Base-by-base conservation (phyloP, 2,329 filamentous ascomycete genomes). In the Fonsecaea nubica region DNA sequence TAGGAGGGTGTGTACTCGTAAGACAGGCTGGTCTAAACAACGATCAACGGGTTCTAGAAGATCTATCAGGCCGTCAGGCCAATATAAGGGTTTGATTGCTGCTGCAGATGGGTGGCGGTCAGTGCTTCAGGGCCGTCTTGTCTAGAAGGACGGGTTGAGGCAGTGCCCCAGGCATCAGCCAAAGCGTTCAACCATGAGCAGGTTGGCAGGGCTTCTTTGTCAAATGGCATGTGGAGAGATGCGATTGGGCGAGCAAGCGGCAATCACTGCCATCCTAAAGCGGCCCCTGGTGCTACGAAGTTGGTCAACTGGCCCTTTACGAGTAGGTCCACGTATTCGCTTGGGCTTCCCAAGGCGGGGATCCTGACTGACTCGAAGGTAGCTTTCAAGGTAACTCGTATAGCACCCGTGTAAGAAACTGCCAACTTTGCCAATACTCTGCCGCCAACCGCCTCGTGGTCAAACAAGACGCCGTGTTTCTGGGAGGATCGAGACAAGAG, bases 141-240 rank as follows among this genome's bases (percentile, higher is more conserved):
- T 32, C 30, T 32, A 32, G 4, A 32, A 32, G 30, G 4, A 8
- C 8, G 30, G 15, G 10, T 4, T 61, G 4, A 42, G 48, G 58
- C 25, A 42, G 25, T 60, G 30, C 30, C 30, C 50, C 58, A 60
- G 58, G 58, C 58, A 61, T 61, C 58, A 61, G 58, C 48, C 42
- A 61, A 40, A 53, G n/a, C 8, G 15, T 25, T 30, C 33, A 33
- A 35, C 33, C 33, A 42, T 36, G 21, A 5, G 48, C 30, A 32
- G 30, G 4, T 32, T 32, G 30, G 30, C 30, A 32, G 30, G 42
- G 7, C 12, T 12, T 12, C 12, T n/a, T 40, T n/a, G 32, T 60
- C 45, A 21, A 50, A 21, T 9, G 45, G 45, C 45, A 50, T 53
- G 42, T 38, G 13, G 52, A 21, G 10, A 53, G 13, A 10, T 40